Evolutionary conservation across 1,284 basidiomycete species (phyloP), one percentile per base, ranked within the genome.

Genomic region (Rhodofomes roseus): DNA sequence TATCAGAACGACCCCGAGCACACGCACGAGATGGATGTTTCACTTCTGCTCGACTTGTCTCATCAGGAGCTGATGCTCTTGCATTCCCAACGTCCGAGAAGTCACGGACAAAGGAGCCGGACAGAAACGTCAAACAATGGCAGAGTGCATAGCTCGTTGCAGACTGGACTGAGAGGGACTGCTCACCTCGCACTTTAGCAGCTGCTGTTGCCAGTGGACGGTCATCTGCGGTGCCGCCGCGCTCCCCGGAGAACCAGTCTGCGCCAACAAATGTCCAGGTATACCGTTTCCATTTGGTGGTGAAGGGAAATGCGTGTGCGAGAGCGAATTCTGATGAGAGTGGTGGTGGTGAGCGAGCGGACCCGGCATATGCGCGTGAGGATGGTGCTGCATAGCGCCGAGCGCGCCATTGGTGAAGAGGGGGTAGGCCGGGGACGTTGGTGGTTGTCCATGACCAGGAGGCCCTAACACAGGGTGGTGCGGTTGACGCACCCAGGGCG

Each of bases 181-280:
- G 76, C 84, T 62, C 68, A 90, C 89, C 78, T 92, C 89, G 72
- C 83, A 92, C 73, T 92, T 92, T 71, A 92, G 78, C 66, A 92
- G 74, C 73, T 92, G 90, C 67, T 90, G 85, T 68, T 90, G 87
- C 90, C 89, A 92, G 64, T 92, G 90, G 7, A 83, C 82, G 27
- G 81, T 83, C 65, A 90, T 83, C 65, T 86, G 81, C 74, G 85
- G 86, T 57, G 81, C 79, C 3, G 74, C 69, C 23, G 77, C 74
- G 48, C 79, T 80, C n/a, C 81, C 84, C 27, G 90, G 88, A 4
- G 87, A 89, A n/a, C 79, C 82, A 50, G 66, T 67, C 69, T 86
- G 84, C 12, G 79, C 77, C n/a, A 86, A 71, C 12, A 73, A 76
- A 66, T 83, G 81, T 58, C 82, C 81, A 51, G 69, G 72, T 23